Percentiles rank a stretch among this genome's conserved stretches.
Conservation (phyloP, 2,329 filamentous ascomycete genomes). For the Exutisphaerella laricina region DNA sequence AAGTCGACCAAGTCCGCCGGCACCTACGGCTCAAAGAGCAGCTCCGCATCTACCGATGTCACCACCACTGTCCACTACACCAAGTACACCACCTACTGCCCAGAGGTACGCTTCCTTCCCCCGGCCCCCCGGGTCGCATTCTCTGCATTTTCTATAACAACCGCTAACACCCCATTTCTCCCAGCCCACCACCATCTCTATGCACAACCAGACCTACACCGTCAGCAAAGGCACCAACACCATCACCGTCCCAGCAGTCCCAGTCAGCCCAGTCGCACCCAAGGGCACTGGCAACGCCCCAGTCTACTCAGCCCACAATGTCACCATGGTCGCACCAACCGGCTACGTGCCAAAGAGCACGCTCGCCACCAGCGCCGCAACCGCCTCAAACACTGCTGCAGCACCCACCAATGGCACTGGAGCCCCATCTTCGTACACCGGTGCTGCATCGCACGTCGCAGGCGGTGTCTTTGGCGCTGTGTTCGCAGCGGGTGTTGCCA, state of each 20-base stretch:
- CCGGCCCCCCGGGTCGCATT: no score
- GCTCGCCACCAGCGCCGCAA: conserved; percentile 28
- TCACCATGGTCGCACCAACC: conserved; percentile 31
- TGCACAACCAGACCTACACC: conserved; percentile 24
- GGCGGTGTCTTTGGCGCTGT: conserved; percentile 37
- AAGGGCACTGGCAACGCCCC: conserved; percentile 7
- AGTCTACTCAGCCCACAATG: conserved; percentile 14
- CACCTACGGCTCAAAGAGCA: conserved; percentile 6
- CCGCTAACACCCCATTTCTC: no score
- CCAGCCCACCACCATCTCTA: conserved; percentile 21
- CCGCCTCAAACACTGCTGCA: conserved; percentile 18
- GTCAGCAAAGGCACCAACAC: conserved; percentile 23
- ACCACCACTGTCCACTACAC: conserved; percentile 25
- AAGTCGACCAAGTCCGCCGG: background rate
- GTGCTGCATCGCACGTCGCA: conserved; percentile 26
- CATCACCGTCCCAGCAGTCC: conserved; percentile 19
- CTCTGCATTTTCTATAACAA: no score
- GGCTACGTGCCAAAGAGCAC: conserved; percentile 31
- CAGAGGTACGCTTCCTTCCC: no score
- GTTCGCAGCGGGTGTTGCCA: conserved; percentile 38
- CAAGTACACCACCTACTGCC: conserved; percentile 24
- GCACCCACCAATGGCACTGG: conserved; percentile 23
- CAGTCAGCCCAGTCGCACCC: conserved; percentile 1
- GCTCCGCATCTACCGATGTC: conserved; percentile 21
- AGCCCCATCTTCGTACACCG: conserved; percentile 23